Percentiles rank a stretch among this genome's conserved stretches.
These are phyloP conservation scores for Helotiales sp. DNA, from an alignment of 2,329 filamentous ascomycete genomes.

Conservation along the genomic window DNA sequence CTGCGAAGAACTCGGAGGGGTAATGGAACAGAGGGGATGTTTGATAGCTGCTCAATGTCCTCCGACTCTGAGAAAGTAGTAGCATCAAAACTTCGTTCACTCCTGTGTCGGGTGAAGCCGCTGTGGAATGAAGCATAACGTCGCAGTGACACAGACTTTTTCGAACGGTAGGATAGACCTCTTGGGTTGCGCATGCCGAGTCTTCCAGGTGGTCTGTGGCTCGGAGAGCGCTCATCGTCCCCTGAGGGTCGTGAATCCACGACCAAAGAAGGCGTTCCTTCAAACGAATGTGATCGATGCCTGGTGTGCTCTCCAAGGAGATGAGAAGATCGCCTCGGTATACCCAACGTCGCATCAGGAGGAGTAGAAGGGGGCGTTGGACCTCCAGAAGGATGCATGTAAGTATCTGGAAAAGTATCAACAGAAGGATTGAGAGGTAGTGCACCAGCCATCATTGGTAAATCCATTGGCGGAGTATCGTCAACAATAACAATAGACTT, in stretches of 20 bases:
- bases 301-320: constrained; percentile 52
- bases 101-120: constrained; percentile 54
- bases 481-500: constrained; percentile 85
- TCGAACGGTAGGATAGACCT: constrained; percentile 49
- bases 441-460: constrained; percentile 56
- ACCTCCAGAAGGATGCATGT: constrained; percentile 54
- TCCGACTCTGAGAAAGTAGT: constrained; percentile 60
- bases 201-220: constrained; percentile 31
- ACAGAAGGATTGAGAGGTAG: constrained; percentile 51
- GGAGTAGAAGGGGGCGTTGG: constrained; percentile 67
- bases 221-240: constrained; percentile 35
- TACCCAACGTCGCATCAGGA: constrained; percentile 52
- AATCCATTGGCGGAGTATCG: constrained; percentile 55
- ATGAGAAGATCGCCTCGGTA: constrained; percentile 60
- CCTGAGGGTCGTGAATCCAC: constrained; percentile 33
- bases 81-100: constrained; percentile 65
- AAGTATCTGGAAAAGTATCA: constrained; percentile 59
- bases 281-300: constrained; percentile 43
- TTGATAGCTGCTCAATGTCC: constrained; percentile 54
- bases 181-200: constrained; percentile 28
- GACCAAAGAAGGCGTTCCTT: constrained; percentile 39
- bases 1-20: constrained; percentile 70
- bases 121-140: constrained; percentile 67
- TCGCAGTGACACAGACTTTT: constrained; percentile 56
- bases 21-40: constrained; percentile 52